Percentiles rank a stretch among this genome's conserved stretches.
Evolutionary conservation across 2,329 filamentous ascomycete genomes (phyloP).

Genomic region (Grosmannia clavigera): DNA sequence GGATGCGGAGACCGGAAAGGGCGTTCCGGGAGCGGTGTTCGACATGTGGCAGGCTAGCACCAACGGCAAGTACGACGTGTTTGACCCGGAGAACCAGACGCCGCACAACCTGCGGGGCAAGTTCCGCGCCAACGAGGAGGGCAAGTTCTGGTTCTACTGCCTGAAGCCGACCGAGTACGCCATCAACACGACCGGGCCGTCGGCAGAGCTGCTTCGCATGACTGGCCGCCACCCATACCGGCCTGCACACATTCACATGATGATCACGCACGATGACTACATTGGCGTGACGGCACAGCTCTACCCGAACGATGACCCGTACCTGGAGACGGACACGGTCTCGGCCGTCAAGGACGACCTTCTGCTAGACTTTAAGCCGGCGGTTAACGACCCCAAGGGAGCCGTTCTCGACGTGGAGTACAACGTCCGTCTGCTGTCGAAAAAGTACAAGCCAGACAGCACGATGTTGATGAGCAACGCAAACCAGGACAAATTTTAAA

Average conservation of each 20-base stretch:
- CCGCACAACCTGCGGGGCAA: slow-evolving; percentile 57
- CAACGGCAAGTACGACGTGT: slow-evolving; percentile 55
- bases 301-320: slow-evolving; percentile 47
- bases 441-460: slow-evolving; percentile 16
- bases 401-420: slow-evolving; percentile 25
- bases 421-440: slow-evolving; percentile 21
- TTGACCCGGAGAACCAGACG: slow-evolving; percentile 49
- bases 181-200: slow-evolving; percentile 34
- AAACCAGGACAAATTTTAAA: slow-evolving; percentile 5
- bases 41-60: slow-evolving; percentile 70
- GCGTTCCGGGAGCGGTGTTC: slow-evolving; percentile 52
- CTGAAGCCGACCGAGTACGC: slow-evolving; percentile 37
- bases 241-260: slow-evolving; percentile 49
- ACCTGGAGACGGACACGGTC: slow-evolving; percentile 32
- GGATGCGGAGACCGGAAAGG: slow-evolving; percentile 47
- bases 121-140: slow-evolving; percentile 49
- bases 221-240: slow-evolving; percentile 45
- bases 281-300: slow-evolving; percentile 55
- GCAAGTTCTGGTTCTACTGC: slow-evolving; percentile 48
- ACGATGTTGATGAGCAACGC: slow-evolving; percentile 7
- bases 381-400: slow-evolving; percentile 16
- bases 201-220: slow-evolving; percentile 35
- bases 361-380: slow-evolving; percentile 23
- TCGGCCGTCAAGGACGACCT: slow-evolving; percentile 27
- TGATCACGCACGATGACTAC: slow-evolving; percentile 40